These are phyloP conservation scores for Bacterosira constricta DNA, from an alignment of 108 stramenopile species.

Conservation along the genomic window DNA sequence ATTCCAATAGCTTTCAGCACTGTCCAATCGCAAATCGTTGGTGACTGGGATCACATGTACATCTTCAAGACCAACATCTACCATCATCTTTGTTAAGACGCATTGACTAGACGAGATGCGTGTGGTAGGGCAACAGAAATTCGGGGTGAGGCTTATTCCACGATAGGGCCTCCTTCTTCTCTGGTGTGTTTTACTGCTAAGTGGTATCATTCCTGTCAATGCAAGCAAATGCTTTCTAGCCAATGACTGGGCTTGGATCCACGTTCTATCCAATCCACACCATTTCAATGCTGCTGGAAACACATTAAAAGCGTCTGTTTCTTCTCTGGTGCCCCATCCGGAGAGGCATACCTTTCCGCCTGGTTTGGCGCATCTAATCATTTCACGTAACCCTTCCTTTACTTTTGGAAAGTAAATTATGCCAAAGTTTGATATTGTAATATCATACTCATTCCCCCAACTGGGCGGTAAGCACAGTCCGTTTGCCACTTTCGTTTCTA, in stretches of 20 bases:
- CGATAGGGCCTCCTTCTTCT: not conserved
- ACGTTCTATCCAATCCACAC: constrained; percentile 7
- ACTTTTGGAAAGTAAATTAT: constrained; percentile 24
- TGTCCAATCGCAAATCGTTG: not conserved
- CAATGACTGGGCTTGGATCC: not conserved
- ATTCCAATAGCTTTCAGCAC: constrained; percentile 19
- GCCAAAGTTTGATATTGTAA: constrained; percentile 15
- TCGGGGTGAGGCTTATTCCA: not conserved
- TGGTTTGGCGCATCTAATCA: constrained; percentile 12
- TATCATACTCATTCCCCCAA: constrained; percentile 17
- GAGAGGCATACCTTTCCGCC: constrained; percentile 21
- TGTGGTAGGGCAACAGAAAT: constrained; percentile 14
- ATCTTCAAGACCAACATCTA: constrained; percentile 2
- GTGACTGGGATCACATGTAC: constrained; percentile 13
- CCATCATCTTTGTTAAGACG: not conserved
- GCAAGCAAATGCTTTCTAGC: not conserved
- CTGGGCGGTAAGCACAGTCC: constrained; percentile 3
- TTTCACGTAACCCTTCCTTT: constrained; percentile 1
- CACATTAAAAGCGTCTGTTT: constrained; percentile 10
- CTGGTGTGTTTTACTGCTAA: not conserved
- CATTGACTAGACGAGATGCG: constrained; percentile 2
- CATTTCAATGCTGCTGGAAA: constrained; percentile 8
- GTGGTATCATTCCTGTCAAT: not conserved
- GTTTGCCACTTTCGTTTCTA: constrained; percentile 12
- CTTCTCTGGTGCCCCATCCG: constrained; percentile 10